phyloP scores from a whole-genome alignment of 768 basidiomycete genomes.

The Cubamyces lactineus region DNA sequence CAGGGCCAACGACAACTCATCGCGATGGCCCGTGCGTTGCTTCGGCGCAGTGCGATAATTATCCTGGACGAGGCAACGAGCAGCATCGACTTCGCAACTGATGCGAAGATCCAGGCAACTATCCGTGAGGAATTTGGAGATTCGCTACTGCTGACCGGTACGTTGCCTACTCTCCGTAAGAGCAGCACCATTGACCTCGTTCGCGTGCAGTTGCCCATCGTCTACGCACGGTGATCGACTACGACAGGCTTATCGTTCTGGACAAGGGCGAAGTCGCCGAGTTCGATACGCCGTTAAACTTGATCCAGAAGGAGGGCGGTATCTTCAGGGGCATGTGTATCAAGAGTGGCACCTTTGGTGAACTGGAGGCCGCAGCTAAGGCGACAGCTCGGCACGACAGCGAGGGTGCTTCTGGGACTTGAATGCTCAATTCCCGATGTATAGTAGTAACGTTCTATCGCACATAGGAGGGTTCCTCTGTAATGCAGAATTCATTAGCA shows the following conservation, averaged over 20 bases:
- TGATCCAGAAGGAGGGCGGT: slow-evolving; percentile 50
- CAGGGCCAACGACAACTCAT: slow-evolving; percentile 91
- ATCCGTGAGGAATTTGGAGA: slow-evolving; percentile 85
- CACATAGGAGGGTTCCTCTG: too few species aligned
- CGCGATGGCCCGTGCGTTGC: slow-evolving; percentile 81
- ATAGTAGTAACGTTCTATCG: too few species aligned
- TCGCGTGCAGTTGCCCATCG: slow-evolving; percentile 65
- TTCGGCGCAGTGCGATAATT: slow-evolving; percentile 72
- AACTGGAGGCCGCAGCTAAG: slow-evolving; percentile 62
- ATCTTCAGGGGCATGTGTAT: slow-evolving; percentile 57
- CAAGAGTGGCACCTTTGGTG: slow-evolving; percentile 64
- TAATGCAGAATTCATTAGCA: too few species aligned
- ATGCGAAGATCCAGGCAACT: slow-evolving; percentile 86
- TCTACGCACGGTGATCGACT: slow-evolving; percentile 77
- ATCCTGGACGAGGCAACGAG: slow-evolving; percentile 85
- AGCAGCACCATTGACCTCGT: slow-evolving; percentile 7
- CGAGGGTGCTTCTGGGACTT: not conserved
- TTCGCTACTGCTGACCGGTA: slow-evolving; percentile 74
- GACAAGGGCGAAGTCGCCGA: slow-evolving; percentile 60
- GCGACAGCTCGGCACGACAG: slow-evolving; percentile 36
- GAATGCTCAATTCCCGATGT: too few species aligned
- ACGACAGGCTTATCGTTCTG: slow-evolving; percentile 79
- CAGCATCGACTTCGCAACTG: slow-evolving; percentile 86
- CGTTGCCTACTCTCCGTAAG: slow-evolving; percentile 30
- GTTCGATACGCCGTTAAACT: slow-evolving; percentile 55